phyloP scores from a whole-genome alignment of 2,329 filamentous ascomycete genomes.

The Fusarium sp. region DNA sequence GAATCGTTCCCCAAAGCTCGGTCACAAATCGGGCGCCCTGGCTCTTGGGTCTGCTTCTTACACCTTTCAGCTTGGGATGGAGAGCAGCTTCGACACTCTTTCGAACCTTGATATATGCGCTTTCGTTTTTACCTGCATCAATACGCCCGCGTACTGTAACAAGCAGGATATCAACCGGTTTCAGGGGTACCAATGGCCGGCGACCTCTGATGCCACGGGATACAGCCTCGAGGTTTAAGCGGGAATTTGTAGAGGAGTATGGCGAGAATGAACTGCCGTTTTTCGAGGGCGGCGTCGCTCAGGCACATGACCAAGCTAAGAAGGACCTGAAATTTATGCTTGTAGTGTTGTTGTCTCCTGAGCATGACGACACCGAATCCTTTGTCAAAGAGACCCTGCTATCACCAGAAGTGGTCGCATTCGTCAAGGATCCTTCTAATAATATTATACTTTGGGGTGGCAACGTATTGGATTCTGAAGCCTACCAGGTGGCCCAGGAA shows the following conservation, averaged over 20 bases:
- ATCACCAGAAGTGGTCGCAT: slow-evolving; percentile 77
- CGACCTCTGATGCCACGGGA: slow-evolving; percentile 86
- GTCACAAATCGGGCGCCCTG: slow-evolving; percentile 78
- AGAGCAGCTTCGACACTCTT: slow-evolving; percentile 76
- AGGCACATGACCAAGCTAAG: slow-evolving; percentile 91
- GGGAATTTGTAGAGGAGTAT: slow-evolving; percentile 96
- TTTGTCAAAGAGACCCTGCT: slow-evolving; percentile 89
- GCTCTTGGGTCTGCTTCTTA: slow-evolving; percentile 80
- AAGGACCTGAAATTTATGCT: slow-evolving; percentile 90
- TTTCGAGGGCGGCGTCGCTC: slow-evolving; percentile 89
- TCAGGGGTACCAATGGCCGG: slow-evolving; percentile 74
- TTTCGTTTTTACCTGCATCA: slow-evolving; percentile 81
- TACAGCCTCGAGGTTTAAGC: slow-evolving; percentile 86
- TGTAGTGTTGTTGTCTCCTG: slow-evolving; percentile 88
- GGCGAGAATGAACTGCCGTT: slow-evolving; percentile 79
- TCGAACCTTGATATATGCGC: slow-evolving; percentile 79
- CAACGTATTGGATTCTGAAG: slow-evolving; percentile 91
- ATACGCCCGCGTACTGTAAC: slow-evolving; percentile 67
- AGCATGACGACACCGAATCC: slow-evolving; percentile 89
- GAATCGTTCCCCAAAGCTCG: slow-evolving; percentile 83
- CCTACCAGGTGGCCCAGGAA: slow-evolving; percentile 90
- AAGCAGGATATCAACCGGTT: slow-evolving; percentile 63
- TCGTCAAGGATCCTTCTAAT: slow-evolving; percentile 79
- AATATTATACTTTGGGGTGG: slow-evolving; percentile 93
- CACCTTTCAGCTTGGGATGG: slow-evolving; percentile 85